Percentiles rank a stretch among this genome's conserved stretches.
These are phyloP conservation scores for Colletotrichum sp. DNA, from an alignment of 2,329 filamentous ascomycete genomes.

Conservation along the genomic window DNA sequence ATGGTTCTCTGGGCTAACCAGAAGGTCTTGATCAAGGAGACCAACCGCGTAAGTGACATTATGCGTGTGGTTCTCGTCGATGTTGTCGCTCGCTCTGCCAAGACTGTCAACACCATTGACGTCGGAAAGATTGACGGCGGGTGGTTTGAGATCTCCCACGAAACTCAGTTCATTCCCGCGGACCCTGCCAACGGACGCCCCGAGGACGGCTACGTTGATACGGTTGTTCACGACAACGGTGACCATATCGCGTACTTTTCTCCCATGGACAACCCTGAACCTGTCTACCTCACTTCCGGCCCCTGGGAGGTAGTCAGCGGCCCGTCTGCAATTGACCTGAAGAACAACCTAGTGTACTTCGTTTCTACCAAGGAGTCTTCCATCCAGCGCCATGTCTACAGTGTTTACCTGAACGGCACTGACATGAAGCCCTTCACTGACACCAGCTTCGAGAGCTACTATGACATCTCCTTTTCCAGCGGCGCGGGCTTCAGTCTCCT, in stretches of 20 bases:
- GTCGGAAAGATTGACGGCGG: slow-evolving; percentile 88
- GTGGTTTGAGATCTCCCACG: slow-evolving; percentile 94
- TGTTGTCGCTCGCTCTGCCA: slow-evolving; percentile 73
- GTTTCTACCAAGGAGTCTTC: slow-evolving; percentile 84
- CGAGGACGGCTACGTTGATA: slow-evolving; percentile 92
- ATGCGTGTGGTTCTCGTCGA: slow-evolving; percentile 88
- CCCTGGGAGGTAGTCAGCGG: slow-evolving; percentile 90
- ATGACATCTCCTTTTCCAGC: slow-evolving; percentile 82
- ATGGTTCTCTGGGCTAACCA: slow-evolving; percentile 90
- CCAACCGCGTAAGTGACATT: slow-evolving; percentile 92
- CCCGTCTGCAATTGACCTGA: slow-evolving; percentile 83
- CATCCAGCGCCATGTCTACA: slow-evolving; percentile 91
- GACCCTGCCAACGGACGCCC: slow-evolving; percentile 77
- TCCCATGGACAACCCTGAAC: slow-evolving; percentile 82
- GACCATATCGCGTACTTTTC: slow-evolving; percentile 95
- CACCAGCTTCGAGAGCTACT: slow-evolving; percentile 76
- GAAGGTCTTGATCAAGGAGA: slow-evolving; percentile 87
- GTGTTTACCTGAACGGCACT: slow-evolving; percentile 82
- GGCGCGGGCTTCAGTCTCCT: slow-evolving; percentile 85
- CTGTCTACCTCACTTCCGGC: slow-evolving; percentile 85
- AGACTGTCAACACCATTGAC: slow-evolving; percentile 80
- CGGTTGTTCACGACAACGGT: slow-evolving; percentile 82
- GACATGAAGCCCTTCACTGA: slow-evolving; percentile 77
- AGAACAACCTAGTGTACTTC: slow-evolving; percentile 90
- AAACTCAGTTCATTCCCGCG: slow-evolving; percentile 84